These are phyloP conservation scores for Populus davidiana DNA, from an alignment of 345 rosid species.

Conservation along the genomic window DNA sequence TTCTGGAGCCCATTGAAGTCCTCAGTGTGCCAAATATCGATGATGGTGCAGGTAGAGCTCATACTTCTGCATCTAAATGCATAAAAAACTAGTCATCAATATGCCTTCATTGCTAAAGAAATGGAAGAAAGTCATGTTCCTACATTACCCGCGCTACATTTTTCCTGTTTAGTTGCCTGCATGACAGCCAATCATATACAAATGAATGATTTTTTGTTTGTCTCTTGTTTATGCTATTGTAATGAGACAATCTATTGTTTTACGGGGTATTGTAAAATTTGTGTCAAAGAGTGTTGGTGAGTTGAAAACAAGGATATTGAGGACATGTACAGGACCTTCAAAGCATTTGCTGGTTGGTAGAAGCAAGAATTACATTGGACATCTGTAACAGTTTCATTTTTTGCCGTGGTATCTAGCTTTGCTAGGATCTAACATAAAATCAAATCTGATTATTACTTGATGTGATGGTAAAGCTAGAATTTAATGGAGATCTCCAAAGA, in stretches of 20 bases:
- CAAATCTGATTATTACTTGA: not conserved
- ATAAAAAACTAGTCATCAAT: not conserved
- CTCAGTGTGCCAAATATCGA: conserved; percentile 38
- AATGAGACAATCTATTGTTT: not conserved
- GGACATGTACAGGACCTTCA: not conserved
- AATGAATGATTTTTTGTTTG: not conserved
- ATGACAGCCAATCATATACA: not conserved
- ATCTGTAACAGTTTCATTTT: not conserved
- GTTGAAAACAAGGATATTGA: not conserved
- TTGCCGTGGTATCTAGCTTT: not conserved
- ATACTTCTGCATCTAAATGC: not conserved
- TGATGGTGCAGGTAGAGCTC: conserved; percentile 38
- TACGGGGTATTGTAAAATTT: not conserved
- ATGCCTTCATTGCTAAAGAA: not conserved
- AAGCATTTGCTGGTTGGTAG: not conserved
- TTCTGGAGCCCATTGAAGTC: conserved; percentile 44
- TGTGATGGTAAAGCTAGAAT: not conserved
- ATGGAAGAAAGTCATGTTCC: not conserved
- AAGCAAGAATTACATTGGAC: not conserved
- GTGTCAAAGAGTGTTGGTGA: not conserved
- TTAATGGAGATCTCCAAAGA: not conserved
- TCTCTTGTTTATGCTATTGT: not conserved
- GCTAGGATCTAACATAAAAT: not conserved
- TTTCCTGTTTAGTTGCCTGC: not conserved
- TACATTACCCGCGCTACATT: not conserved